Evolutionary conservation across 352 stramenopile species (phyloP).

Genomic region (Phytophthora pisi): DNA sequence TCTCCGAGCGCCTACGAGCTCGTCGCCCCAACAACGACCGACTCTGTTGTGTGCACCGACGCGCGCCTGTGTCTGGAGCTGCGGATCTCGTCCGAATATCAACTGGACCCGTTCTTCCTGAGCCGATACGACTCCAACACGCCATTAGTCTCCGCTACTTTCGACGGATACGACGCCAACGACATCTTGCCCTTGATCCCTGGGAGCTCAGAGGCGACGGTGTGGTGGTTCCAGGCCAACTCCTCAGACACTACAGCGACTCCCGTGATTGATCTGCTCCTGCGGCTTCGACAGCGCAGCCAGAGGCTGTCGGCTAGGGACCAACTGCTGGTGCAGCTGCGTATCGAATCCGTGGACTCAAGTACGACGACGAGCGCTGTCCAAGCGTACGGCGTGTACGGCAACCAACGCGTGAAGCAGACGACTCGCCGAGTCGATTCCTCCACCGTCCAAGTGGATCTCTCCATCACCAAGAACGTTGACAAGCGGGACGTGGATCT

Average conservation of each 20-base stretch:
- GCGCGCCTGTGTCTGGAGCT: conserved; percentile 36
- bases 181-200: conserved; percentile 29
- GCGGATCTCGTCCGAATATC: conserved; percentile 35
- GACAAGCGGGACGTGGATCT: conserved; percentile 24
- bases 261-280: conserved; percentile 33
- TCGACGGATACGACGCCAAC: conserved; percentile 18
- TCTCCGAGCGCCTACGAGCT: conserved; percentile 18
- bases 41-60: background rate
- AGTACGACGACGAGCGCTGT: conserved; percentile 15
- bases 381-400: conserved; percentile 37
- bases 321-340: conserved; percentile 37
- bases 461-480: conserved; percentile 28
- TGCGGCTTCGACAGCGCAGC: conserved; percentile 44
- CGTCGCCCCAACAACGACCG: background rate
- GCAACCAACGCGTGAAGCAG: conserved; percentile 36
- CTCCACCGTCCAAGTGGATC: conserved; percentile 26
- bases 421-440: conserved; percentile 8
- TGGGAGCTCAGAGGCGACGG: conserved; percentile 6
- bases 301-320: conserved; percentile 34
- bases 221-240: conserved; percentile 42
- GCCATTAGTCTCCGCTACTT: conserved; percentile 31
- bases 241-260: background rate
- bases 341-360: conserved; percentile 8
- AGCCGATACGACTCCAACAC: conserved; percentile 29
- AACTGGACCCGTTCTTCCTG: conserved; percentile 39